Conservation (phyloP, 306 rosid genomes). For the Castanospermum australe region DNA sequence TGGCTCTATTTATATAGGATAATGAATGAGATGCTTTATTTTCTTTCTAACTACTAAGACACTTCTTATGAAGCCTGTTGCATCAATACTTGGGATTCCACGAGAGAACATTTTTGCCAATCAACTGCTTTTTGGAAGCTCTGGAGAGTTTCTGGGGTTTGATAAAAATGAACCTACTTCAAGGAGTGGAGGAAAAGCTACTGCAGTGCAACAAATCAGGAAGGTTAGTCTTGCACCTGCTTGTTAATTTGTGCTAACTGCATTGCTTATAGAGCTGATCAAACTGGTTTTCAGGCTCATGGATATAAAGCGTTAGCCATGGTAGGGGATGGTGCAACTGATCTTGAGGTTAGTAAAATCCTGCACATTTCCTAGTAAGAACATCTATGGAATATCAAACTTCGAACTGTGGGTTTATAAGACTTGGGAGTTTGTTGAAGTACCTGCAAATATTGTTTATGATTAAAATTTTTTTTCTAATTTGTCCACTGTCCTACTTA, state of each 20-base stretch:
- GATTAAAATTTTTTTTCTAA: neutral
- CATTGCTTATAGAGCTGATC: conserved; percentile 31
- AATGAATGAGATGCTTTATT: neutral
- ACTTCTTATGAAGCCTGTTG: conserved; percentile 76
- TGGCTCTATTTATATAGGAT: neutral
- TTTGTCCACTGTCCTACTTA: neutral
- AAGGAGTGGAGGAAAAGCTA: conserved; percentile 91
- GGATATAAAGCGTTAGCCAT: conserved; percentile 70
- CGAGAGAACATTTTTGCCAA: conserved; percentile 76
- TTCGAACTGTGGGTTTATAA: neutral
- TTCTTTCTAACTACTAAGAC: conserved; percentile 23
- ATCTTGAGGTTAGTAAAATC: conserved; percentile 71
- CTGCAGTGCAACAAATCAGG: conserved; percentile 77
- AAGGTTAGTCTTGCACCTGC: conserved; percentile 54
- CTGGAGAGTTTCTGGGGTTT: conserved; percentile 88
- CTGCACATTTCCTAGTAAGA: conserved; percentile 1
- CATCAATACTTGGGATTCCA: conserved; percentile 78
- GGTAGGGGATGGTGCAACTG: conserved; percentile 98
- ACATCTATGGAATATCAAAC: neutral
- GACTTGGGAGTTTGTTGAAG: neutral
- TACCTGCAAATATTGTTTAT: neutral
- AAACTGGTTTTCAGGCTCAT: conserved; percentile 57
- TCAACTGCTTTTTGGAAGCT: conserved; percentile 75
- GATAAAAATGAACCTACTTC: conserved; percentile 86
- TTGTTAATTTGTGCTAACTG: neutral